Conservation (phyloP, 768 basidiomycete species). For the Crassisporium funariophilum region DNA sequence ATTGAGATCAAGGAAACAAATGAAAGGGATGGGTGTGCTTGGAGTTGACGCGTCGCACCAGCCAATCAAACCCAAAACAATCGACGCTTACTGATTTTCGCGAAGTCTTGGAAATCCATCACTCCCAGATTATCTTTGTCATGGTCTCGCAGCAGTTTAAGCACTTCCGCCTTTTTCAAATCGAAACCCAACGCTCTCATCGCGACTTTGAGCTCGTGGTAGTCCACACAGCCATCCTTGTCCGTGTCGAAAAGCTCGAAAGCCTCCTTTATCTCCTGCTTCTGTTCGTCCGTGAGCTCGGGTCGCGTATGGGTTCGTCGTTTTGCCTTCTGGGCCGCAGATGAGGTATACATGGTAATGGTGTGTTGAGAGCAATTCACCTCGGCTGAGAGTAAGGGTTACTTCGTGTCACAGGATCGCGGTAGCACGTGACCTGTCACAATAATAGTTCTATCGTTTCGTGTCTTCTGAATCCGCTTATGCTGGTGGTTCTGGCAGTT, state of each 20-base stretch:
- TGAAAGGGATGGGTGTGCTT: conserved; percentile 8
- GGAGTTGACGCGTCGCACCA: conserved; percentile 4
- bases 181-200: conserved; percentile 98
- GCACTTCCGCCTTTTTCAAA: conserved; percentile 96
- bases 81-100: conserved; percentile 92
- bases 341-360: conserved; percentile 59
- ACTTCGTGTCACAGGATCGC: conserved; percentile 18
- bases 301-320: conserved; percentile 75
- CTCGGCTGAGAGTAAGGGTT: conserved; percentile 12
- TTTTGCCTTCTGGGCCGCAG: conserved; percentile 73
- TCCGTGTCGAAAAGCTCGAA: conserved; percentile 99
- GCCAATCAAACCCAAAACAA: not conserved
- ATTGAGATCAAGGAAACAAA: conserved; percentile 4
- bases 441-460: too few relatives aligned
- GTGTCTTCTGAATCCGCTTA: not conserved
- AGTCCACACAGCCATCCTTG: conserved; percentile 95
- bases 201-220: conserved; percentile 98
- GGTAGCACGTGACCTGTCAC: conserved; percentile 23
- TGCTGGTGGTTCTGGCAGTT: not conserved
- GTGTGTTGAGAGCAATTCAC: conserved; percentile 7
- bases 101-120: conserved; percentile 94
- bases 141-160: conserved; percentile 91
- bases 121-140: conserved; percentile 80
- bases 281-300: conserved; percentile 86
- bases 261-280: conserved; percentile 97